Conservation (phyloP, 2,329 filamentous ascomycete species). For the Fusarium praegraminearum region DNA sequence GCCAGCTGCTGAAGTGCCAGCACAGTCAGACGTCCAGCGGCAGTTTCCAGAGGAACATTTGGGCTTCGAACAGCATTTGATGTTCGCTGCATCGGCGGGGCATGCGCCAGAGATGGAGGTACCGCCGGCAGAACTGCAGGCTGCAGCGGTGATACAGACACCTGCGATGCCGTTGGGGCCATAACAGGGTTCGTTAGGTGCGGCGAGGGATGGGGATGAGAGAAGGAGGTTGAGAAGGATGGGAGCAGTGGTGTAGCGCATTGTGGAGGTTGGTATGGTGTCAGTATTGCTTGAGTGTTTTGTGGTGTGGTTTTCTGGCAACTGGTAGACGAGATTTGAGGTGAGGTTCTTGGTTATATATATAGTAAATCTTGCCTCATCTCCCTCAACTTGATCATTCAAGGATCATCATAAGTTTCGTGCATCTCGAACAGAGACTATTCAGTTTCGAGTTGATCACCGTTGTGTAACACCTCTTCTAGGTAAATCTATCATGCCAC, state of each 20-base stretch:
- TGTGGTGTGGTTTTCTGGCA: background rate
- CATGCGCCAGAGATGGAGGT: constrained; percentile 55
- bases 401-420: constrained; percentile 6
- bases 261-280: constrained; percentile 19
- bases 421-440: background rate
- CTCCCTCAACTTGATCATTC: background rate
- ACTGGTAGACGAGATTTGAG: background rate
- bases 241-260: constrained; percentile 31
- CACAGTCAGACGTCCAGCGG: constrained; percentile 55
- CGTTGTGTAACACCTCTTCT: constrained; percentile 1
- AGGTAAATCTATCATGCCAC: background rate
- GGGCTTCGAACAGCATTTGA: constrained; percentile 59
- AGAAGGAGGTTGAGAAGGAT: constrained; percentile 35
- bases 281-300: background rate
- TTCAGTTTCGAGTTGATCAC: constrained; percentile 32
- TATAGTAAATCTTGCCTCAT: background rate
- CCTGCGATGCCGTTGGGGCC: constrained; percentile 46
- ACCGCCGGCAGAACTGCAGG: constrained; percentile 55
- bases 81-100: constrained; percentile 52
- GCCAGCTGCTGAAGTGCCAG: constrained; percentile 46
- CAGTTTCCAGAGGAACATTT: constrained; percentile 54
- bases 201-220: constrained; percentile 37
- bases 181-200: constrained; percentile 51
- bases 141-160: constrained; percentile 55
- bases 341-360: constrained; percentile 2